These are phyloP conservation scores for Salix purpurea DNA, from an alignment of 345 rosid species.

Conservation along the genomic window DNA sequence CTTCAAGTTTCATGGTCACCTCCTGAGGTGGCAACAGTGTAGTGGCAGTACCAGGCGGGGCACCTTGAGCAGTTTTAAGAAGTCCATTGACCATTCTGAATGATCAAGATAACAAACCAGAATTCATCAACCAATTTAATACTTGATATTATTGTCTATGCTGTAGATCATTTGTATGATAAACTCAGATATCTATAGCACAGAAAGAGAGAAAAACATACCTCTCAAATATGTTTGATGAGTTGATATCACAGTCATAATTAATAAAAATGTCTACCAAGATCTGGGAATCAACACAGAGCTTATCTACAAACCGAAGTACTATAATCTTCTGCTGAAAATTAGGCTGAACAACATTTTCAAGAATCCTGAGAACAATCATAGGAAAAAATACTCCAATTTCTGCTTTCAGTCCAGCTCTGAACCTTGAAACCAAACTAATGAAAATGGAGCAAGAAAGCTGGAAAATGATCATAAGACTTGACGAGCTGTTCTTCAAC, in stretches of 20 bases:
- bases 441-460: too few species aligned
- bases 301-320: slow-evolving; percentile 93
- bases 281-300: slow-evolving; percentile 94
- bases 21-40: slow-evolving; percentile 92
- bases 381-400: slow-evolving; percentile 99
- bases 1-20: slow-evolving; percentile 86
- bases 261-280: slow-evolving; percentile 95
- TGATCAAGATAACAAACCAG: slow-evolving; percentile 15
- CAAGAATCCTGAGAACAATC: slow-evolving; percentile 94
- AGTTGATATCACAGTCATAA: slow-evolving; percentile 99
- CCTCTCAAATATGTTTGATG: slow-evolving; percentile 99
- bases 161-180: not conserved
- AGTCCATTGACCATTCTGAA: slow-evolving; percentile 99
- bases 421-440: slow-evolving; percentile 67
- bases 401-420: slow-evolving; percentile 99
- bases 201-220: slow-evolving; percentile 22
- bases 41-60: slow-evolving; percentile 76
- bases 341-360: slow-evolving; percentile 97
- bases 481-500: too few species aligned
- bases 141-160: not conserved
- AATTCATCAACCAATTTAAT: not conserved
- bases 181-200: not conserved
- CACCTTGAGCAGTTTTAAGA: slow-evolving; percentile 99
- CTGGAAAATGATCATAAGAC: too few species aligned
- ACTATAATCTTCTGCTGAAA: slow-evolving; percentile 98